These are phyloP conservation scores for Kazachstania taianensis DNA, from an alignment of 805 yeast species.

Conservation along the genomic window DNA sequence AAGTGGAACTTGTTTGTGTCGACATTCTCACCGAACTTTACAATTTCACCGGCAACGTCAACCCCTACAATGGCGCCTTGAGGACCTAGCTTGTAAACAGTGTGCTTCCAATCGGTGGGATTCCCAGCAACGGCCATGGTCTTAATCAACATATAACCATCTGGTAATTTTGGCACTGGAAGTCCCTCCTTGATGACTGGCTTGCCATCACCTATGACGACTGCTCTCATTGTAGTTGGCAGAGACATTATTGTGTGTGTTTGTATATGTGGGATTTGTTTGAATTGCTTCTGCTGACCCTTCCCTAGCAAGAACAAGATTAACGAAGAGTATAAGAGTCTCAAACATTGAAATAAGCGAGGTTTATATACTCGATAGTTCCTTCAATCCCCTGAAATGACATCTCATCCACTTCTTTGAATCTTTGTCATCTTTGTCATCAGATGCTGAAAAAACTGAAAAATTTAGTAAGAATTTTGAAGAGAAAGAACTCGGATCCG, in stretches of 20 bases:
- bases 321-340: no score
- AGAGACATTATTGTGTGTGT: constrained; percentile 8
- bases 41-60: constrained; percentile 52
- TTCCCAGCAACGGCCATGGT: constrained; percentile 48
- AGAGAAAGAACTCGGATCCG: no score
- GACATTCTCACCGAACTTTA: constrained; percentile 38
- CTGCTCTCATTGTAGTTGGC: constrained; percentile 34
- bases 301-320: no score
- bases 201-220: constrained; percentile 29
- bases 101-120: constrained; percentile 66
- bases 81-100: constrained; percentile 30
- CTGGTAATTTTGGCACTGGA: constrained; percentile 29
- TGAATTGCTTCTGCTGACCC: no score
- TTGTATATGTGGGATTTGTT: no score
- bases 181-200: constrained; percentile 23
- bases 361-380: no score
- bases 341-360: no score
- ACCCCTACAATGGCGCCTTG: constrained; percentile 47
- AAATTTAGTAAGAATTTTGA: no score
- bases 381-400: no score
- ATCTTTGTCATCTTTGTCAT: no score
- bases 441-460: no score
- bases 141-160: constrained; percentile 34
- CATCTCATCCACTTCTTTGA: background rate
- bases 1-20: constrained; percentile 24